Percentiles rank a stretch among this genome's conserved stretches.
Evolutionary conservation across 2,329 filamentous ascomycete species (phyloP).

Genomic region (Microdochium nivale): DNA sequence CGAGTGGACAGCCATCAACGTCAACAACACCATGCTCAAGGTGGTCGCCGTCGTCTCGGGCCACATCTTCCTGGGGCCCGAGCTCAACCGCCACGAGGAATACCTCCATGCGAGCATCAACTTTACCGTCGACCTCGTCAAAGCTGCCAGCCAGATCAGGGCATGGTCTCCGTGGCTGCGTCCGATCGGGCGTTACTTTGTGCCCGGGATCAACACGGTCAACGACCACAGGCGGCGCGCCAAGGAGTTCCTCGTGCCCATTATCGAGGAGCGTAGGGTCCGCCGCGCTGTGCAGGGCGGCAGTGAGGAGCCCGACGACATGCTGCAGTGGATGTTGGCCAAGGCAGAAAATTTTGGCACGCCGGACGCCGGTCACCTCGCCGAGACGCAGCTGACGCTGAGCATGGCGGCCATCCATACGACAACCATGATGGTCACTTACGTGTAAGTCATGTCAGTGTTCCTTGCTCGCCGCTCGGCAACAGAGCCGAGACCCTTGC

Average conservation of each 20-base stretch:
- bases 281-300: slow-evolving; percentile 7
- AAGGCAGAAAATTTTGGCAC: slow-evolving; percentile 19
- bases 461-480: too few relatives aligned
- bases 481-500: too few relatives aligned
- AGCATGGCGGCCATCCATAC: not conserved
- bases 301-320: slow-evolving; percentile 28
- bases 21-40: slow-evolving; percentile 31
- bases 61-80: slow-evolving; percentile 36
- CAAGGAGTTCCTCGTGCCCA: slow-evolving; percentile 23
- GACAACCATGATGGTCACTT: slow-evolving; percentile 12
- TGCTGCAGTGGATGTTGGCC: slow-evolving; percentile 36
- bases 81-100: slow-evolving; percentile 32
- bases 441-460: slow-evolving; percentile 28
- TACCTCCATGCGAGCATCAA: slow-evolving; percentile 37
- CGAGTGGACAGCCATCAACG: slow-evolving; percentile 31
- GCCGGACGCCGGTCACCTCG: slow-evolving; percentile 9
- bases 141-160: slow-evolving; percentile 17
- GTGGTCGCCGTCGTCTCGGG: slow-evolving; percentile 38
- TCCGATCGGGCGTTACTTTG: slow-evolving; percentile 18
- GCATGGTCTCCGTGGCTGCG: slow-evolving; percentile 14
- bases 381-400: not conserved
- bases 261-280: slow-evolving; percentile 20
- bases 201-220: slow-evolving; percentile 25
- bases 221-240: slow-evolving; percentile 20
- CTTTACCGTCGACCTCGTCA: slow-evolving; percentile 34